Evolutionary conservation across 202 grass and related monocot genomes (phyloP).

Genomic region (Brachypodium distachyon): DNA sequence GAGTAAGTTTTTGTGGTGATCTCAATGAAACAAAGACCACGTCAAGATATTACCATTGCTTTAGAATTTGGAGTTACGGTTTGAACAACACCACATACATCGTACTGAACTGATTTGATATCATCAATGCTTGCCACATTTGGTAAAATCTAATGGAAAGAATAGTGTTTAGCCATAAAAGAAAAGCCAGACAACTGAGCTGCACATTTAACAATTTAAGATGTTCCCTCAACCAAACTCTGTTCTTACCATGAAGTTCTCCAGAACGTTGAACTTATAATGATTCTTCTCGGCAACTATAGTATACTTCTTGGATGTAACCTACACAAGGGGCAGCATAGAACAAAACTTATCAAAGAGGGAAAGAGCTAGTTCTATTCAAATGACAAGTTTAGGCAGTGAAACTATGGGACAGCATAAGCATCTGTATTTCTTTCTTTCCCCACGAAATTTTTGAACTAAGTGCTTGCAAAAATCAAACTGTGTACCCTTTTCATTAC

Average conservation of each 20-base stretch:
- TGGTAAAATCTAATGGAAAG: slow-evolving; percentile 74
- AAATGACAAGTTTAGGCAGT: neutral
- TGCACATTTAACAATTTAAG: neutral
- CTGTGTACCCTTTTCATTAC: neutral
- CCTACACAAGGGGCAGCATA: slow-evolving; percentile 50
- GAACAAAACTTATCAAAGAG: slow-evolving; percentile 4
- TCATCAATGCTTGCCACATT: slow-evolving; percentile 90
- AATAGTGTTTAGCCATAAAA: slow-evolving; percentile 18
- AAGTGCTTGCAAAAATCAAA: slow-evolving; percentile 14
- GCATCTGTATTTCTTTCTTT: neutral
- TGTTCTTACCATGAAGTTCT: slow-evolving; percentile 87
- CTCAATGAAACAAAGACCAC: slow-evolving; percentile 1
- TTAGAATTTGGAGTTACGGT: slow-evolving; percentile 75
- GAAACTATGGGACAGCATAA: neutral
- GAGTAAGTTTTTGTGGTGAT: neutral
- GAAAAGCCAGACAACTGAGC: neutral
- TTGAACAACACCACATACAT: slow-evolving; percentile 90
- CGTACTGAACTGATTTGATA: slow-evolving; percentile 63
- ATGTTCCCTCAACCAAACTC: slow-evolving; percentile 5
- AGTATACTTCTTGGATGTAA: slow-evolving; percentile 87
- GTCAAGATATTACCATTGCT: slow-evolving; percentile 67
- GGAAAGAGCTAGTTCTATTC: neutral
- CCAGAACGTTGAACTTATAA: slow-evolving; percentile 75
- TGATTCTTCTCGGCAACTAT: slow-evolving; percentile 83
- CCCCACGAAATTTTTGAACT: neutral